Conservation (phyloP, 2,329 filamentous ascomycete species). For the Penicillium sp. region DNA sequence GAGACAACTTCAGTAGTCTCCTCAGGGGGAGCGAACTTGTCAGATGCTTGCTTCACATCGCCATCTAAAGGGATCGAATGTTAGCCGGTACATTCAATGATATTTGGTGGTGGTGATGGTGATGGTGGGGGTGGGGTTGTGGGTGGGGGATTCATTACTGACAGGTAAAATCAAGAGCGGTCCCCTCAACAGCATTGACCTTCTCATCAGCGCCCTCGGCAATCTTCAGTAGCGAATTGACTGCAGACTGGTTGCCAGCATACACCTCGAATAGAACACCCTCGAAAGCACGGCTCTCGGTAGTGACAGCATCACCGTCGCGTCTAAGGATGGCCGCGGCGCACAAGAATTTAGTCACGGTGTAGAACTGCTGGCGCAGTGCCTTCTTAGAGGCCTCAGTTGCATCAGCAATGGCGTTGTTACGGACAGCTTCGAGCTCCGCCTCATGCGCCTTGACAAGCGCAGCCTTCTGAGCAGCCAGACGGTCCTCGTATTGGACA, state of each 20-base stretch:
- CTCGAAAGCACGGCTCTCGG: conserved; percentile 63
- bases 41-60: conserved; percentile 53
- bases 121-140: background rate
- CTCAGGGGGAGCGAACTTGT: conserved; percentile 41
- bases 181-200: conserved; percentile 58
- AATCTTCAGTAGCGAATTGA: conserved; percentile 59
- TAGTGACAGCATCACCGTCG: conserved; percentile 57
- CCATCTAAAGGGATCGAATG: conserved; percentile 42
- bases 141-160: conserved; percentile 32
- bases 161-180: conserved; percentile 58
- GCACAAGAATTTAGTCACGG: conserved; percentile 62
- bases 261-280: conserved; percentile 64
- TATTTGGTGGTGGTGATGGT: too few species aligned
- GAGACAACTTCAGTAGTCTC: conserved; percentile 39
- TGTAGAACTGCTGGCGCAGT: conserved; percentile 56
- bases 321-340: conserved; percentile 62
- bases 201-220: conserved; percentile 61
- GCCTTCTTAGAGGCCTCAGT: conserved; percentile 49
- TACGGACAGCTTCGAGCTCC: conserved; percentile 55
- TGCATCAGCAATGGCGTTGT: conserved; percentile 52
- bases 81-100: conserved; percentile 8
- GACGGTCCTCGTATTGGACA: conserved; percentile 57
- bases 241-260: conserved; percentile 60
- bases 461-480: conserved; percentile 56
- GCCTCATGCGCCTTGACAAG: conserved; percentile 56